A percentile compares a stretch with the other conserved stretches of the same genome.
These are phyloP conservation scores for Rhizopus microsporus DNA, from an alignment of 371 early-diverging fungal species.

Conservation along the genomic window DNA sequence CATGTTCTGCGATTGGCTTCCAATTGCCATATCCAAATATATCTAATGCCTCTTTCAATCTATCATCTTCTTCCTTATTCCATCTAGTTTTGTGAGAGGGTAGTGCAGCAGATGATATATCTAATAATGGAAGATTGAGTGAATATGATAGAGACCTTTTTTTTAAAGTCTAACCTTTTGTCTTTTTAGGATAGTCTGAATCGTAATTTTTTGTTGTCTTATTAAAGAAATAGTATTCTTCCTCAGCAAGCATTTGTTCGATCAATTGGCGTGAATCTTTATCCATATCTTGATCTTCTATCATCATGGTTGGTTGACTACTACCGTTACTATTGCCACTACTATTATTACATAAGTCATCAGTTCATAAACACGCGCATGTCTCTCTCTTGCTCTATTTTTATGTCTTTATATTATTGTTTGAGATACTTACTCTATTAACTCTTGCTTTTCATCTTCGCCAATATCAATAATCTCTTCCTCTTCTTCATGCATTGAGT, in stretches of 20 bases:
- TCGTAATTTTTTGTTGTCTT: conserved; percentile 22
- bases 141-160: neutral
- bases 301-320: neutral
- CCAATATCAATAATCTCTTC: conserved; percentile 39
- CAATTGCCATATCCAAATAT: conserved; percentile 68
- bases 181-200: conserved; percentile 9
- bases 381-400: too few relatives aligned
- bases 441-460: conserved; percentile 18
- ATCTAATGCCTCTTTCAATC: conserved; percentile 50
- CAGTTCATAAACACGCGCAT: neutral
- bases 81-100: conserved; percentile 69
- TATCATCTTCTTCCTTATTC: conserved; percentile 48
- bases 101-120: conserved; percentile 52
- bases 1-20: conserved; percentile 56
- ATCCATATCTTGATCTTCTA: conserved; percentile 53
- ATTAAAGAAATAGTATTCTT: conserved; percentile 60
- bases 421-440: neutral
- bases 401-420: neutral
- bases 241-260: conserved; percentile 73
- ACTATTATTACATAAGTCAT: neutral
- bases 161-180: neutral
- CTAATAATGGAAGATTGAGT: neutral
- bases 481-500: conserved; percentile 17
- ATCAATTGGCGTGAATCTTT: conserved; percentile 61
- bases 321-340: neutral